Base-by-base conservation (phyloP, 768 basidiomycete genomes). In the Agaricus bisporus region DNA sequence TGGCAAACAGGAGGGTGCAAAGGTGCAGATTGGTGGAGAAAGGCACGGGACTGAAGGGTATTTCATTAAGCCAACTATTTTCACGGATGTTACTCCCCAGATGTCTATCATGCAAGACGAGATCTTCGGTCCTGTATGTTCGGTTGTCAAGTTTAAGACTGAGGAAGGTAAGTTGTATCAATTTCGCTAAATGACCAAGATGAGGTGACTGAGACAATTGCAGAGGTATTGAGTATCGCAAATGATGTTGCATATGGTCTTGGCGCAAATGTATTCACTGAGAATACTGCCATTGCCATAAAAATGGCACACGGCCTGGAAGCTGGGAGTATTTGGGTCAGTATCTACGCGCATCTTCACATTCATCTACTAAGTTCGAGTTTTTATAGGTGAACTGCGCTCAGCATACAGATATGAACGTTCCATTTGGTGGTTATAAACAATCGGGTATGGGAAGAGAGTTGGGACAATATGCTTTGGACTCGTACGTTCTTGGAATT, bases 241-340 rank as follows among this genome's bases (percentile, higher is more conserved):
- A 95, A 94, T 72, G 82, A 92, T 65, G 83, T 85, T 0, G 72
- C 47, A 2, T 91, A 91, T 70, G 92, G 92, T 41, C 78, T 93
- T 26, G 88, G 87, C 5, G 81, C 84, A 4, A 84, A 87, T 9
- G 80, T 94, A 49, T 91, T 89, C 73, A 79, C 86, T 39, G 70
- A 76, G 61, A 75, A 92, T 71, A 66, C 89, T 66, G 79, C 73
- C 51, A 75, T 83, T 29, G 89, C 85, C 2, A 70, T 91, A 54
- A 68, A 69, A 48, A 77, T 82, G 9, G 82, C 88, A 26, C 79
- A 86, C 65, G 70, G 67, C 56, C 69, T 94, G 55, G 77, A 85
- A 59, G 83, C 85, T 3, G 86, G 87, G 26, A 85, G 83, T 14
- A 73, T 73, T 17, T 88, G 80, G 78, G 70, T 85, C 53, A 29